phyloP scores from a whole-genome alignment of 306 rosid genomes.

The Acacia melanoxylon region DNA sequence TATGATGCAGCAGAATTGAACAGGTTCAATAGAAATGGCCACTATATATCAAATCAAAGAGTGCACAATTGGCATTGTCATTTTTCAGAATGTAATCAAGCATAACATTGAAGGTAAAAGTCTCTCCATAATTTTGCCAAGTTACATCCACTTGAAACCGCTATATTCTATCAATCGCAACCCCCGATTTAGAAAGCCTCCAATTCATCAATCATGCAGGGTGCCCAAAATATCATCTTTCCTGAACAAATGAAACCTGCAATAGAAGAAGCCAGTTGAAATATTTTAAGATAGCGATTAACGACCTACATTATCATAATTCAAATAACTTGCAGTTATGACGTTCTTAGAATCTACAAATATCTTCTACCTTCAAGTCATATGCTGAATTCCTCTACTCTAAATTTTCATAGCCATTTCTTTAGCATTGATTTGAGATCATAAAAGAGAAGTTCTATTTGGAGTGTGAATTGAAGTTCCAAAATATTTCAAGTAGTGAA shows the following conservation, averaged over 20 bases:
- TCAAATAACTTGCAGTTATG: not conserved
- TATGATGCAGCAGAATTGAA: not conserved
- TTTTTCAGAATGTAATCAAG: not conserved
- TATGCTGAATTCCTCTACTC: not conserved
- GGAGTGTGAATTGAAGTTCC: not conserved
- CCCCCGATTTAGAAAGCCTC: not conserved
- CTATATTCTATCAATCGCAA: constrained; percentile 15
- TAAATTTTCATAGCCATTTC: not conserved
- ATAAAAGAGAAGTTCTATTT: not conserved
- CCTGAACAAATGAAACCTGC: constrained; percentile 69
- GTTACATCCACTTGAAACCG: not conserved
- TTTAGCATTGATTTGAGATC: not conserved
- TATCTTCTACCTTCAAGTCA: not conserved
- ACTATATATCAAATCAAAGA: too few relatives aligned
- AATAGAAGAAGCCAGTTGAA: not conserved
- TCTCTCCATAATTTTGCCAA: not conserved
- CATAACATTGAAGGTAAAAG: not conserved
- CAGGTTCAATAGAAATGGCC: not conserved
- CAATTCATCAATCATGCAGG: constrained; percentile 42
- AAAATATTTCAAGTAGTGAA: not conserved
- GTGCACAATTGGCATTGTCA: constrained; percentile 2
- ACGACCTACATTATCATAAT: not conserved
- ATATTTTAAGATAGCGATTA: not conserved
- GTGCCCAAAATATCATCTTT: constrained; percentile 63
- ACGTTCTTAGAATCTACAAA: not conserved